A percentile compares a stretch with the other conserved stretches of the same genome.
Conservation (phyloP, 768 basidiomycete genomes). For the Pleurotus djamor region DNA sequence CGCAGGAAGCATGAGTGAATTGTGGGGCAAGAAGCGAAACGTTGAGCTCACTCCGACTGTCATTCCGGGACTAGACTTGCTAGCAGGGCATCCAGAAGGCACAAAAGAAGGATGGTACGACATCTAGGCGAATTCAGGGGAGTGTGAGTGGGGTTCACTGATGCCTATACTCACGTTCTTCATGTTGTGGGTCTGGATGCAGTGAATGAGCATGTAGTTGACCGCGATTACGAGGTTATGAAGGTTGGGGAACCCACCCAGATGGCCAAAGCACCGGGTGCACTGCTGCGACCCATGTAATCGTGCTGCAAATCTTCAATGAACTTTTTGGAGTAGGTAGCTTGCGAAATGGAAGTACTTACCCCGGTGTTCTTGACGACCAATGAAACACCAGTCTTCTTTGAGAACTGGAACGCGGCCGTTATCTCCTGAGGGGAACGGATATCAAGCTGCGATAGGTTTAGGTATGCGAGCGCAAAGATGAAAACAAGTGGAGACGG, state of each 20-base stretch:
- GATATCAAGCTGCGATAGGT: slow-evolving; percentile 36
- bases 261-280: slow-evolving; percentile 36
- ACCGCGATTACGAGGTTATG: not conserved
- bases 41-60: slow-evolving; percentile 33
- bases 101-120: slow-evolving; percentile 29
- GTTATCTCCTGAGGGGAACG: slow-evolving; percentile 32
- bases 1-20: no score
- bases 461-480: not conserved
- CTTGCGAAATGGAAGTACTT: no score
- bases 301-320: slow-evolving; percentile 33
- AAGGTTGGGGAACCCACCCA: slow-evolving; percentile 29
- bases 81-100: slow-evolving; percentile 29
- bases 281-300: slow-evolving; percentile 46
- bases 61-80: slow-evolving; percentile 21
- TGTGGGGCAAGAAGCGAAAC: no score
- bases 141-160: not conserved
- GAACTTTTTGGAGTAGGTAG: no score
- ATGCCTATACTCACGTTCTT: slow-evolving; percentile 26
- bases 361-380: slow-evolving; percentile 54
- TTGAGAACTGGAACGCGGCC: slow-evolving; percentile 43
- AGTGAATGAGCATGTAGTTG: not conserved
- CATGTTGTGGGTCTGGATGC: slow-evolving; percentile 34
- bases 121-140: slow-evolving; percentile 20
- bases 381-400: slow-evolving; percentile 33
- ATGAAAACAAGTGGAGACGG: not conserved